Base-by-base conservation (phyloP, 768 basidiomycete species). In the Leucocoprinus sp. region DNA sequence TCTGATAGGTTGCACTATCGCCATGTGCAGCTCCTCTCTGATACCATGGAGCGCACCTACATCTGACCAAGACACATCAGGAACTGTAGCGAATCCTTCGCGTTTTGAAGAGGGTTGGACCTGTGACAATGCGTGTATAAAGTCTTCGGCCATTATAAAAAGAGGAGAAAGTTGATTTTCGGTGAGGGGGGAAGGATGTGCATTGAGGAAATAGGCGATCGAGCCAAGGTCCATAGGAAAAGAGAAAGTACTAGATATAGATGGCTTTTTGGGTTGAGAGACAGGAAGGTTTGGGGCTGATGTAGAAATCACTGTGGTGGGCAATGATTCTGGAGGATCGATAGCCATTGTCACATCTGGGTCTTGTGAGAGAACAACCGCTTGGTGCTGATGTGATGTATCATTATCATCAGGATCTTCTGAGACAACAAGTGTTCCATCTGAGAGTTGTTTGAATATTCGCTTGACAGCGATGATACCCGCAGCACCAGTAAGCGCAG, bases 81-180 rank as follows among this genome's bases (percentile, higher is more conserved):
- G 96, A 3, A 97, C 85, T 0, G 96, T 98, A 4, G 96, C 85
- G 54, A 99, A 99, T 3, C 96, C 96, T 69, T 99, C 96, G 34
- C 96, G 85, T 60, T 93, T 93, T 5, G 95, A 90, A 0, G 93
- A 96, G 1, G 95, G 96, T 58, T 98, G 96, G 0, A 97, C 82
- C 41, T 93, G 76, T 43, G 78, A 74, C n/a, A 98, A 74, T 0
- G 96, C 95, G 7, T 68, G 66, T 4, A 60, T 64, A 60, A 98
- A 99, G 63, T 98, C 96, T 1, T 71, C 59, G 4, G 78, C 75
- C 1, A 81, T 91, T 55, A 99, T 87, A 50, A 76, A 81, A 9
- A 99, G 69, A 0, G 90, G 84, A 0, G 76, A 72, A 7, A 99
- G 83, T 56, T 93, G 90, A 1, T 75, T 67, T 35, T 77, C 65